Percentiles rank a stretch among this genome's conserved stretches.
Evolutionary conservation across 2,329 filamentous ascomycete genomes (phyloP).

Genomic region (Trichoderma lentiforme): DNA sequence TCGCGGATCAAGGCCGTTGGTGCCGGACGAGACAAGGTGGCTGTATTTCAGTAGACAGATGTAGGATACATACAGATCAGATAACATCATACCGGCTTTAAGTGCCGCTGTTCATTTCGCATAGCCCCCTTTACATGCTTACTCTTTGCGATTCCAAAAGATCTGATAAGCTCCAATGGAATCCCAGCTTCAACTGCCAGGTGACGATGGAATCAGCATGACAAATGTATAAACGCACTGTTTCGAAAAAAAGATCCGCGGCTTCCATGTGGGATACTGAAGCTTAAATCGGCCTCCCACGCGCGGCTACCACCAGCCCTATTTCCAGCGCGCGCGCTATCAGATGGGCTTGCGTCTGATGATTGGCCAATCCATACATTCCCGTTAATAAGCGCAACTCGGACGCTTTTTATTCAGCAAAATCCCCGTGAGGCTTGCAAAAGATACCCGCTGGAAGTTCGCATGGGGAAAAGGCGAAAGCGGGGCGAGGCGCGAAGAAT

Average conservation of each 20-base stretch:
- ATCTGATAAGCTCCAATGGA: not conserved
- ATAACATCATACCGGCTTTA: not conserved
- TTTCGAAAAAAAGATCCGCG: not conserved
- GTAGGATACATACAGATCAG: not conserved
- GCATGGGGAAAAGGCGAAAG: not conserved
- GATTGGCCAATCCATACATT: not conserved
- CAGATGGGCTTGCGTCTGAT: not conserved
- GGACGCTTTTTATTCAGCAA: not conserved
- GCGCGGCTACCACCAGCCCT: conserved; percentile 31
- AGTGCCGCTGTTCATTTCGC: not conserved
- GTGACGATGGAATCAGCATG: not conserved
- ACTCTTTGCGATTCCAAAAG: not conserved
- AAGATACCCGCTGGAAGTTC: not conserved
- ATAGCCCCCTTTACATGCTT: not conserved
- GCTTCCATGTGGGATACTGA: conserved; percentile 2
- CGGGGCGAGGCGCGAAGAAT: not conserved
- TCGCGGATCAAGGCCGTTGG: conserved; percentile 53
- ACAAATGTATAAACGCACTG: not conserved
- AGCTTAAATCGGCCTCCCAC: conserved; percentile 17
- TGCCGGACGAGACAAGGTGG: conserved; percentile 30
- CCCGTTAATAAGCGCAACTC: not conserved
- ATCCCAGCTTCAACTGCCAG: not conserved
- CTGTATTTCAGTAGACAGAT: conserved; percentile 29
- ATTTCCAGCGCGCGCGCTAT: not conserved
- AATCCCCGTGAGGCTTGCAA: not conserved